Percentiles rank a stretch among this genome's conserved stretches.
phyloP scores from a whole-genome alignment of 345 rosid species.

The Lepidium aucheri region DNA sequence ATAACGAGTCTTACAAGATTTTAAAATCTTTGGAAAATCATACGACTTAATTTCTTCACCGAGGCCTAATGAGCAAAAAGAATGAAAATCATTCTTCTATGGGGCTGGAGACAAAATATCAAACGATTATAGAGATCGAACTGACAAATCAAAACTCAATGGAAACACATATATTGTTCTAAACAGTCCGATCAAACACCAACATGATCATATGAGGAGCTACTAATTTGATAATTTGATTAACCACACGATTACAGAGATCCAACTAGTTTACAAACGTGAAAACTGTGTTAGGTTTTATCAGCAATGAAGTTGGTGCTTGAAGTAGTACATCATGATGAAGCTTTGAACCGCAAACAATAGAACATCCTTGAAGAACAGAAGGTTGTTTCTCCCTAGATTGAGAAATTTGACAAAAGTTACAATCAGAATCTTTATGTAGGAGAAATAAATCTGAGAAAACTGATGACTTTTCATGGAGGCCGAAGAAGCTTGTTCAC shows the following conservation, averaged over 20 bases:
- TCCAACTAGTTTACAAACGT: background rate
- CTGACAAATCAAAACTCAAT: too few relatives aligned
- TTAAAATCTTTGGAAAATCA: background rate
- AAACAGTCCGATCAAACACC: background rate
- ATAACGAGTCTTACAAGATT: background rate
- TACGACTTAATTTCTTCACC: background rate
- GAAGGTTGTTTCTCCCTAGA: background rate
- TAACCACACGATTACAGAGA: background rate
- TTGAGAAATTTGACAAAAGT: background rate
- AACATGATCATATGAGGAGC: background rate
- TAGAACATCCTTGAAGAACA: background rate
- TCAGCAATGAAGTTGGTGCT: background rate
- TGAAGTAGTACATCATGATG: background rate
- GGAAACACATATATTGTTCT: too few relatives aligned
- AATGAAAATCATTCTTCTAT: background rate
- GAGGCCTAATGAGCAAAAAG: background rate
- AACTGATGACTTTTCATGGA: constrained; percentile 31
- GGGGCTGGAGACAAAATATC: background rate
- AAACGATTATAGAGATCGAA: too few relatives aligned
- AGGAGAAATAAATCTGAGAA: background rate
- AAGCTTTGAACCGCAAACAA: background rate
- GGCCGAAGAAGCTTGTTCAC: constrained; percentile 62
- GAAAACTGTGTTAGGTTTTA: background rate
- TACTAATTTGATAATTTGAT: background rate
- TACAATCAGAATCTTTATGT: background rate